Percentiles rank a stretch among this genome's conserved stretches.
Evolutionary conservation across 352 stramenopile species (phyloP).

Genomic region (Hyaloperonospora brassicae): DNA sequence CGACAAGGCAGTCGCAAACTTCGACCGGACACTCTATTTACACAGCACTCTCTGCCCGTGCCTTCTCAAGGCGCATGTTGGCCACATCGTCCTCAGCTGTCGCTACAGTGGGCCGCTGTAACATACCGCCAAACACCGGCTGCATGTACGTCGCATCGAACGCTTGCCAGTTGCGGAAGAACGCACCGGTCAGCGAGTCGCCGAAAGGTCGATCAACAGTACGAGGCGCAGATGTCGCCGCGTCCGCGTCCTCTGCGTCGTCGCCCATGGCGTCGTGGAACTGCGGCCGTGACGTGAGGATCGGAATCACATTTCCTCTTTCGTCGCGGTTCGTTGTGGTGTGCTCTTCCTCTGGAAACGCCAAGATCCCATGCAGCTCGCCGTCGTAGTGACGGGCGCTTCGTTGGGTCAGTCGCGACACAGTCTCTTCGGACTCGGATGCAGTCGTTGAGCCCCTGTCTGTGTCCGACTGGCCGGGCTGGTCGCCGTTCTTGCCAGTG

Average conservation of each 20-base stretch:
- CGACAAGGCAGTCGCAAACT: no score
- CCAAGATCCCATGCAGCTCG: constrained; percentile 23
- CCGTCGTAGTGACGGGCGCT: constrained; percentile 45
- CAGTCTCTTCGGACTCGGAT: constrained; percentile 24
- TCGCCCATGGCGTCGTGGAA: constrained; percentile 57
- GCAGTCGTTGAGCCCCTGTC: constrained; percentile 32
- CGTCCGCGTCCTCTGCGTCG: constrained; percentile 29
- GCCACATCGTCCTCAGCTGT: not conserved
- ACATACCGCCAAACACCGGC: constrained; percentile 64
- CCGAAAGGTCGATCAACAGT: constrained; percentile 21
- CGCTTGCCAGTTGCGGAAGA: constrained; percentile 72
- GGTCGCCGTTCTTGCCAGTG: constrained; percentile 32
- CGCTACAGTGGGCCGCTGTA: constrained; percentile 19
- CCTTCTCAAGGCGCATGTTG: no score
- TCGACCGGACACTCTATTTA: no score
- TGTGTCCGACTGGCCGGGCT: constrained; percentile 29
- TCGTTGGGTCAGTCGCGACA: constrained; percentile 25
- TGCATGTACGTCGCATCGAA: constrained; percentile 79
- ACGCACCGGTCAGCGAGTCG: constrained; percentile 46
- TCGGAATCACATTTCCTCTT: constrained; percentile 28
- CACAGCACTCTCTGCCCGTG: no score
- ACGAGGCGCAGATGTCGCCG: constrained; percentile 12
- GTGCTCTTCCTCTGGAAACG: constrained; percentile 29
- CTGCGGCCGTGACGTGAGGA: constrained; percentile 60
- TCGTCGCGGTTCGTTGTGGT: constrained; percentile 18